Evolutionary conservation across 148 eudicot genomes (phyloP).

Genomic region (Rheum nobile): DNA sequence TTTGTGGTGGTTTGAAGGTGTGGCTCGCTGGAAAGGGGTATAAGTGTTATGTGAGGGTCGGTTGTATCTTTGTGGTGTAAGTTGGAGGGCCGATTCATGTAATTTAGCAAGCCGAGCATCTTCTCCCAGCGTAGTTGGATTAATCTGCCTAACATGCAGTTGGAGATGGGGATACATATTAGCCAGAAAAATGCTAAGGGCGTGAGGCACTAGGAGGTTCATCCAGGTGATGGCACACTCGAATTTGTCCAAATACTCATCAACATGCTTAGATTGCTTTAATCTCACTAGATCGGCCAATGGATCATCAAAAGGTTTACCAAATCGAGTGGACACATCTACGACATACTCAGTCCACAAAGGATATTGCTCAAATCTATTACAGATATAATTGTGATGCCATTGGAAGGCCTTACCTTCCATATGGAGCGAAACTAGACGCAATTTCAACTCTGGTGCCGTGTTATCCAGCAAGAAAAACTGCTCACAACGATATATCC

Average conservation of each 20-base stretch:
- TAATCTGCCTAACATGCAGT: too few relatives aligned
- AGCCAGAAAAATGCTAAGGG: not conserved
- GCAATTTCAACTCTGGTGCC: not conserved
- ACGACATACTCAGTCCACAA: not conserved
- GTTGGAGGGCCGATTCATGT: not conserved
- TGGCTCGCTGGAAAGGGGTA: too few relatives aligned
- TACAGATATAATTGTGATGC: not conserved
- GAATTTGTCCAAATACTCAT: not conserved
- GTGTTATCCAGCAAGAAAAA: slow-evolving; percentile 3
- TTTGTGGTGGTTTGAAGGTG: too few relatives aligned
- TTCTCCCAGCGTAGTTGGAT: not conserved
- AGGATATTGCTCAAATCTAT: not conserved
- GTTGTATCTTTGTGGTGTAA: not conserved
- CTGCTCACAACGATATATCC: slow-evolving; percentile 2
- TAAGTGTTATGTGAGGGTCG: fast-evolving
- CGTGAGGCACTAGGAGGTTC: not conserved
- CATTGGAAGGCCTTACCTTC: not conserved
- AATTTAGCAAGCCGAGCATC: not conserved
- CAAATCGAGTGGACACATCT: not conserved
- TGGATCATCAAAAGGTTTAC: not conserved
- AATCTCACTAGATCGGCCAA: not conserved
- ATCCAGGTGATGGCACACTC: too few relatives aligned
- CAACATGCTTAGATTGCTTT: not conserved
- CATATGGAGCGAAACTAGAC: not conserved
- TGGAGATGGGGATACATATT: not conserved